Evolutionary conservation across 2,329 filamentous ascomycete genomes (phyloP), one percentile per base, ranked within the genome.

Genomic region (Fusarium sp.): DNA sequence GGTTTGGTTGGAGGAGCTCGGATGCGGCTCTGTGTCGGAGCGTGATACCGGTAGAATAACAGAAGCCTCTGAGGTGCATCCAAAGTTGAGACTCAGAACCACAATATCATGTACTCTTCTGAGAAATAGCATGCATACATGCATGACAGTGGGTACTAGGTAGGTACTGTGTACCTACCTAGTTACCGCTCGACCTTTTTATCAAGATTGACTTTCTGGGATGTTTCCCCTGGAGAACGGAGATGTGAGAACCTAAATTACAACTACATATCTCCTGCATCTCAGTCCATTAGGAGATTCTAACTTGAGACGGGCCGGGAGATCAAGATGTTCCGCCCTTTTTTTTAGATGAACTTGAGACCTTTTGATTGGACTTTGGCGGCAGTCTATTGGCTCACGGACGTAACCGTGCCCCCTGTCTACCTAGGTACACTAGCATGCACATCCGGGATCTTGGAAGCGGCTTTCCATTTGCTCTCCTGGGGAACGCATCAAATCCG

Each of bases 361-460:
- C 51, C 50, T 39, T 39, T 41, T 68, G 53, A 68, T 68, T 68
- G 65, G 58, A 39, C 47, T 39, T 45, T 40, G 34, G 9, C 36
- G 44, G 43, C 39, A 40, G 45, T 34, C 57, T 41, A 65, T 65
- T 68, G 64, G 64, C 42, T 64, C 36, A 49, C 50, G 49, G 53
- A 50, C 53, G 48, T 52, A 50, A 40, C 57, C 49, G 24, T 28
- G 22, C 24, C 51, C 48, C 58, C 46, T 19, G 19, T 19, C 19
- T 19, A n/a, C n/a, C n/a, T n/a, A n/a, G n/a, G n/a, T n/a, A 19
- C 19, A 19, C 19, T 19, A 19, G 57, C 48, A 36, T 34, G 53
- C 38, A 25, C 7, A 35, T 53, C 58, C 40, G 39, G 54, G 59
- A 53, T 61, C 46, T 56, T 53, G 35, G 42, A 39, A 39, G 35